Evolutionary conservation across 108 stramenopile genomes (phyloP).

Genomic region (Cafeteria roenbergensis): DNA sequence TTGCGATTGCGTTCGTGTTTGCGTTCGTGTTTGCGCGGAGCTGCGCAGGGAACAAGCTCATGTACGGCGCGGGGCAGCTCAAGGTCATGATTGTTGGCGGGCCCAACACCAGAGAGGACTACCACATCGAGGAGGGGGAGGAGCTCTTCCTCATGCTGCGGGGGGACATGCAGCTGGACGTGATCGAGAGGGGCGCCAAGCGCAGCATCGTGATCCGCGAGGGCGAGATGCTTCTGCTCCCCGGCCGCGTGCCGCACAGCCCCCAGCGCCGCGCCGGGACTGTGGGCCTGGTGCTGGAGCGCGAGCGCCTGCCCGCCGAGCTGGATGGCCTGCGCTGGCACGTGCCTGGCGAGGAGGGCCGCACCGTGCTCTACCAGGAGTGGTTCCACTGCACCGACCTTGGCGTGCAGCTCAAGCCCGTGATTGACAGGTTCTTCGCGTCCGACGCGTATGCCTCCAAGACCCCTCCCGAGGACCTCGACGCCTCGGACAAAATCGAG

Average conservation of each 20-base stretch:
- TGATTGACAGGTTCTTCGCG: conserved; percentile 12
- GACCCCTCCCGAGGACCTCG: too few species aligned
- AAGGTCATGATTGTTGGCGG: conserved; percentile 27
- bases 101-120: conserved; percentile 22
- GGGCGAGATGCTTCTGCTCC: conserved; percentile 17
- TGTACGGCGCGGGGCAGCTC: conserved; percentile 4
- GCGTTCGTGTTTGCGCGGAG: not conserved
- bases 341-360: conserved; percentile 5
- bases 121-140: conserved; percentile 22
- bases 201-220: conserved; percentile 15
- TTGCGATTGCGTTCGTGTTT: not conserved
- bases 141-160: conserved; percentile 22
- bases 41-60: conserved; percentile 5
- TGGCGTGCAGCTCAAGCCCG: conserved; percentile 19
- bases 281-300: conserved; percentile 24
- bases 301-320: conserved; percentile 16
- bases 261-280: conserved; percentile 21
- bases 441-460: not conserved
- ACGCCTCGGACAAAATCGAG: too few species aligned
- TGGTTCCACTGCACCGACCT: conserved; percentile 25
- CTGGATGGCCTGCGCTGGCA: conserved; percentile 20
- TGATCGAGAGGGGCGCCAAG: conserved; percentile 10
- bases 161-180: conserved; percentile 19
- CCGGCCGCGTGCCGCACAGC: conserved; percentile 18
- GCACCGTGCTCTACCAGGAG: conserved; percentile 8